Conservation (phyloP, 192 early-diverging fungal genomes). For the Funneliformis mosseae region DNA sequence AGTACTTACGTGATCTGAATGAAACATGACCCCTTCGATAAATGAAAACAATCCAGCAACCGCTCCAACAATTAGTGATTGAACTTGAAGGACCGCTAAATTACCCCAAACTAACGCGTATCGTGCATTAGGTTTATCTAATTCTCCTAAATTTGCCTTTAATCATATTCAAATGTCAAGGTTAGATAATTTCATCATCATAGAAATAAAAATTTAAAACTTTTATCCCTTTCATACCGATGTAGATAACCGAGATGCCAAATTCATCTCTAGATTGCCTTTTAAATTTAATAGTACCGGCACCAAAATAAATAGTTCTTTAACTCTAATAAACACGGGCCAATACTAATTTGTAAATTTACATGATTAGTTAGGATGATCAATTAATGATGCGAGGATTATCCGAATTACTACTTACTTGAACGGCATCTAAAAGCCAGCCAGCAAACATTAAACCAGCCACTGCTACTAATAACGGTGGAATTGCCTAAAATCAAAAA, state of each 20-base stretch:
- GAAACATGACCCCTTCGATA: slow-evolving; percentile 54
- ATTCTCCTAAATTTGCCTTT: slow-evolving; percentile 66
- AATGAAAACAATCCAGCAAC: slow-evolving; percentile 74
- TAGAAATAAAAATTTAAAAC: neutral
- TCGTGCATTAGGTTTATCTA: slow-evolving; percentile 55
- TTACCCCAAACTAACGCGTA: slow-evolving; percentile 71
- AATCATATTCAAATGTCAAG: neutral
- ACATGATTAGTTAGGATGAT: neutral
- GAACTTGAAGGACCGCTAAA: slow-evolving; percentile 73
- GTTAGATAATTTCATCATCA: neutral
- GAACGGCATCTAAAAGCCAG: slow-evolving; percentile 66
- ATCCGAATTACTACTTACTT: slow-evolving; percentile 42
- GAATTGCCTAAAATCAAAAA: slow-evolving; percentile 54
- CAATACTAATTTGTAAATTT: slow-evolving; percentile 52
- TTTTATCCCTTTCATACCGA: slow-evolving; percentile 42
- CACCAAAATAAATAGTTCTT: slow-evolving; percentile 83
- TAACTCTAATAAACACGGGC: slow-evolving; percentile 66
- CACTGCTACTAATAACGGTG: slow-evolving; percentile 70
- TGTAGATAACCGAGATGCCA: slow-evolving; percentile 85
- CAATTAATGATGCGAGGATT: neutral
- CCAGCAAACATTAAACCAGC: slow-evolving; percentile 71
- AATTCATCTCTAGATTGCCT: slow-evolving; percentile 90
- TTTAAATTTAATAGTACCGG: slow-evolving; percentile 86
- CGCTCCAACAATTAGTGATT: slow-evolving; percentile 68
- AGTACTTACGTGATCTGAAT: slow-evolving; percentile 49